Evolutionary conservation across 2,329 filamentous ascomycete genomes (phyloP).

Genomic region (Trichoderma citrinoviride): DNA sequence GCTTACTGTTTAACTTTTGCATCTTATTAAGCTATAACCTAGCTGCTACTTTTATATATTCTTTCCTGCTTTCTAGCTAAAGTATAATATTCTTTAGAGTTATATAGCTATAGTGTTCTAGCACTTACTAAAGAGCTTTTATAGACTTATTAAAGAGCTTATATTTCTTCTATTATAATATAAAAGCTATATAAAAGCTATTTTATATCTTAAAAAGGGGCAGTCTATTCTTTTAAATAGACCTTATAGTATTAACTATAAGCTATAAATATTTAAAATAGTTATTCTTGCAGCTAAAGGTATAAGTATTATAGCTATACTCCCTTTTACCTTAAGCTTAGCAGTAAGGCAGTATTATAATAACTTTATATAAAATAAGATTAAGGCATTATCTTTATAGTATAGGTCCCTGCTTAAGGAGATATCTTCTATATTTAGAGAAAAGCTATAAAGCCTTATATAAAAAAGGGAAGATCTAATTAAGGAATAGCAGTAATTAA

Average conservation of each 20-base stretch:
- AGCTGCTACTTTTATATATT: conserved; percentile 20
- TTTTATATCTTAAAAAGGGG: conserved; percentile 6
- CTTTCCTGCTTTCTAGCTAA: conserved; percentile 12
- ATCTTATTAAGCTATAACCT: not conserved
- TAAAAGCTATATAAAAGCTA: not conserved
- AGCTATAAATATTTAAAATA: conserved; percentile 5
- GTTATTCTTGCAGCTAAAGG: conserved; percentile 19
- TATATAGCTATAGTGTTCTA: conserved; percentile 14
- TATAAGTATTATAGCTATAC: conserved; percentile 10
- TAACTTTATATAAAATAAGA: not conserved
- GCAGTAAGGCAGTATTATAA: conserved; percentile 9
- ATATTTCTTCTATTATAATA: conserved; percentile 13
- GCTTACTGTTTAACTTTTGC: conserved; percentile 4
- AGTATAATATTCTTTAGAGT: conserved; percentile 18
- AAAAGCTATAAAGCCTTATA: not conserved
- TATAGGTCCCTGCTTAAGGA: not conserved
- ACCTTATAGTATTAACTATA: conserved; percentile 8
- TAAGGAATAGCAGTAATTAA: not conserved
- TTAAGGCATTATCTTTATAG: not conserved
- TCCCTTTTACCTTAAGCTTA: conserved; percentile 7
- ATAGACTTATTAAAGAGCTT: not conserved
- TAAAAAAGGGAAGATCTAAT: not conserved
- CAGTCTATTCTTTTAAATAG: conserved; percentile 18
- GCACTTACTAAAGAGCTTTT: not conserved
- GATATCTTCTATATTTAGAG: not conserved